Percentiles rank a stretch among this genome's conserved stretches.
Conservation (phyloP, 345 rosid genomes). For the Noccaea bulbosa region DNA sequence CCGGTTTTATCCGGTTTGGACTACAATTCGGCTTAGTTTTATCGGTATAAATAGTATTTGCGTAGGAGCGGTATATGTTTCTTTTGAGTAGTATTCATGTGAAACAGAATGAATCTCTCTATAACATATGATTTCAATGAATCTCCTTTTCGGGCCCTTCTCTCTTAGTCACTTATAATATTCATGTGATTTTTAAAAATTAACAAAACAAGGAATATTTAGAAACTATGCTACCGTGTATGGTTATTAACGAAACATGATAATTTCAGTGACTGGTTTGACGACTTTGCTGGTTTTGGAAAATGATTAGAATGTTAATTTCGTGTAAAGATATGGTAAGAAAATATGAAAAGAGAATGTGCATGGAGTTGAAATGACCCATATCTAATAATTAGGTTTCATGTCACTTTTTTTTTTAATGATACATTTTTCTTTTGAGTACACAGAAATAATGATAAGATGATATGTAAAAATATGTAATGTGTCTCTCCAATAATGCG, state of each 20-base stretch:
- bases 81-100: slow-evolving; percentile 41
- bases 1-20: slow-evolving; percentile 35
- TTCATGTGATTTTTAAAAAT: too few relatives aligned
- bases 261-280: slow-evolving; percentile 42
- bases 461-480: slow-evolving; percentile 32
- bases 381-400: slow-evolving; percentile 43
- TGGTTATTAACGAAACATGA: slow-evolving; percentile 10
- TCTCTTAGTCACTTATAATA: not conserved
- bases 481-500: slow-evolving; percentile 48
- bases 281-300: slow-evolving; percentile 44
- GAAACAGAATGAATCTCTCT: slow-evolving; percentile 45
- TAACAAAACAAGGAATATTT: not conserved
- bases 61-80: slow-evolving; percentile 45
- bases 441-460: slow-evolving; percentile 36
- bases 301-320: slow-evolving; percentile 34
- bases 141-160: not conserved
- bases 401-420: slow-evolving; percentile 7
- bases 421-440: slow-evolving; percentile 47
- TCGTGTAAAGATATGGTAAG: slow-evolving; percentile 2
- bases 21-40: slow-evolving; percentile 34
- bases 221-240: not conserved
- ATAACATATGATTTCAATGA: slow-evolving; percentile 37
- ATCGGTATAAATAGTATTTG: slow-evolving; percentile 38
- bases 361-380: slow-evolving; percentile 50
- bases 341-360: slow-evolving; percentile 50